A percentile compares a stretch with the other conserved stretches of the same genome.
phyloP scores from a whole-genome alignment of 1,139 yeast genomes.

The Arxiozyma slooffiae region DNA sequence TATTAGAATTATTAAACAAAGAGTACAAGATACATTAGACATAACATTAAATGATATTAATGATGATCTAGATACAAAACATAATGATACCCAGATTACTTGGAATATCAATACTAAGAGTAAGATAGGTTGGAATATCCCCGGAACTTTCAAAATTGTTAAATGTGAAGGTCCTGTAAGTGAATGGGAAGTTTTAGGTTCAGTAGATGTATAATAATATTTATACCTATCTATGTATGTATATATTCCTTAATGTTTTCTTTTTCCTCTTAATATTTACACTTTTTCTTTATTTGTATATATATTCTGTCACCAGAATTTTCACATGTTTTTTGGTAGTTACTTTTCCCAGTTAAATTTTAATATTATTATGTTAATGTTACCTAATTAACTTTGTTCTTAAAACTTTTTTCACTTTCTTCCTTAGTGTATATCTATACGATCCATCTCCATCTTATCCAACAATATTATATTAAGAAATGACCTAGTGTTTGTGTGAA shows the following conservation, averaged over 20 bases:
- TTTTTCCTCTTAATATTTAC: no score
- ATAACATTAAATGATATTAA: conserved; percentile 35
- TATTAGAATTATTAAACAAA: conserved; percentile 55
- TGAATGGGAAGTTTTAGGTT: conserved; percentile 62
- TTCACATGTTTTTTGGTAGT: no score
- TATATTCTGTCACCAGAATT: no score
- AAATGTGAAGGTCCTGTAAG: conserved; percentile 66
- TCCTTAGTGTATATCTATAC: no score
- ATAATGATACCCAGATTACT: conserved; percentile 14
- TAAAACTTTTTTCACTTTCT: no score
- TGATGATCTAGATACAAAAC: neutral
- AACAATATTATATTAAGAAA: no score
- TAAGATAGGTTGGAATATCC: conserved; percentile 21
- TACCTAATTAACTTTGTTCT: no score
- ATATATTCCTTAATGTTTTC: neutral
- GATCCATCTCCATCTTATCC: no score
- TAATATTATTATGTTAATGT: no score
- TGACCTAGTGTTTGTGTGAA: no score
- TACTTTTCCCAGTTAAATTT: no score
- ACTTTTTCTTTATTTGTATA: no score
- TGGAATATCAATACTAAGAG: conserved; percentile 19
- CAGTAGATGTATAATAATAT: conserved; percentile 7
- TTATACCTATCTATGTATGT: neutral
- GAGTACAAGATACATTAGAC: conserved; percentile 60
- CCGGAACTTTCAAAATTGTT: conserved; percentile 59